Evolutionary conservation across 495 filamentous ascomycete species (phyloP).

Genomic region (Neurospora discreta): DNA sequence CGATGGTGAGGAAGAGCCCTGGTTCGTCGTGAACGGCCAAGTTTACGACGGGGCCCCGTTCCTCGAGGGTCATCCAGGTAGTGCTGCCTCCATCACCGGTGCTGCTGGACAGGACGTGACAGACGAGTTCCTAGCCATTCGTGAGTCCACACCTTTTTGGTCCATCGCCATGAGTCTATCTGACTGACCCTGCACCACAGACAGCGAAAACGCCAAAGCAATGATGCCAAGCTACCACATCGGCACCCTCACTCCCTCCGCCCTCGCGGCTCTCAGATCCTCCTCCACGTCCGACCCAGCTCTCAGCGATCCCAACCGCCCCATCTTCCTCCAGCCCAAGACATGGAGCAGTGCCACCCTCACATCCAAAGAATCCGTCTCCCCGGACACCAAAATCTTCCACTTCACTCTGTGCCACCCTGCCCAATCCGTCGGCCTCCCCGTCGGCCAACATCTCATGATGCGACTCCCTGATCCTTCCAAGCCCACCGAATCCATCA

Average conservation of each 20-base stretch:
- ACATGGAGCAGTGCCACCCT: conserved; percentile 63
- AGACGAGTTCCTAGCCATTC: conserved; percentile 91
- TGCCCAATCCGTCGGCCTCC: conserved; percentile 63
- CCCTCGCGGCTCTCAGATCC: conserved; percentile 50
- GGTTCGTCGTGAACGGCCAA: conserved; percentile 88
- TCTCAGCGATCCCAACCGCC: conserved; percentile 53
- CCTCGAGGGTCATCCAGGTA: conserved; percentile 79
- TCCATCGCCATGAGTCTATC: background rate
- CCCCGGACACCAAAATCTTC: conserved; percentile 76
- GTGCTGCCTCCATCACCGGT: conserved; percentile 75
- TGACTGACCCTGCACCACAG: conserved; percentile 31
- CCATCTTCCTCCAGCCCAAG: conserved; percentile 63
- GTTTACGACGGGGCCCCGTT: conserved; percentile 86
- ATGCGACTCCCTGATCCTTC: conserved; percentile 65
- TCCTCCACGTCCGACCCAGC: conserved; percentile 31
- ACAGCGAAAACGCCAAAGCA: conserved; percentile 81
- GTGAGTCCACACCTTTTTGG: conserved; percentile 39
- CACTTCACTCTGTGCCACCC: conserved; percentile 67
- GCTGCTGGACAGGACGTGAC: conserved; percentile 78
- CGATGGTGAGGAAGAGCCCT: conserved; percentile 55
- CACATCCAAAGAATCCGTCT: conserved; percentile 51
- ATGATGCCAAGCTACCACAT: conserved; percentile 92
- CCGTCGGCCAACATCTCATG: conserved; percentile 83
- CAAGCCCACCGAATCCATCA: conserved; percentile 53
- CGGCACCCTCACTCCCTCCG: conserved; percentile 69